Base-by-base conservation (phyloP, 257 asterid genomes). In the Solanum clarkiae region DNA sequence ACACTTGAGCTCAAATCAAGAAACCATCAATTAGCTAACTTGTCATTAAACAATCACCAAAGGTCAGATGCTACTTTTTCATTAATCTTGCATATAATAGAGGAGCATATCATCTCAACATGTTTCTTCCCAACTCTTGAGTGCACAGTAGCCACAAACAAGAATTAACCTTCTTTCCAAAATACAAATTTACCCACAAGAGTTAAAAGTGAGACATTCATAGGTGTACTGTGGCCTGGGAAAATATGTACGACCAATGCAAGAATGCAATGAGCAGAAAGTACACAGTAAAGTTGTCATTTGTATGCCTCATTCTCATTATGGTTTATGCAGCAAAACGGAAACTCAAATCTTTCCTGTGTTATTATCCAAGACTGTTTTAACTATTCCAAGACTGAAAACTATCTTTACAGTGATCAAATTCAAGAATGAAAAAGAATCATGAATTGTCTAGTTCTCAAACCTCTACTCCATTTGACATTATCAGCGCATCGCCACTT, bases 31-130 rank as follows among this genome's bases (percentile, higher is more conserved):
- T 75, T 84, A 68, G 56, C 70, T 44, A 86, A 89, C 85, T 71
- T 72, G 86, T 89, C 87, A 87, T 90, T 89, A 86, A 85, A 81
- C 88, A 87, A 88, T 89, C 86, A 72, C 86, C 71, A 53, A 88
- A 80, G 10, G 85, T 42, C 82, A 80, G 83, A 81, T 63, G 17
- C 51, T 51, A 63, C 84, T 71, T 68, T 55, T 66, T 24, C 22
- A 74, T 71, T 68, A 8, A 68, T 68, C 47, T 17, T 82, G 71
- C 24, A 75, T 55, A 85, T 80, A 85, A 66, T 60, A 72, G 71
- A 84, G 84, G 77, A 77, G 84, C 84, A 69, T 16, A 18, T 82
- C 85, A 24, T 49, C 16, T 15, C 84, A 85, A 45, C 86, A 40
- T 87, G 87, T 47, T 80, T 80, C 82, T 81, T 85, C 63, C 87